phyloP scores from a whole-genome alignment of 768 basidiomycete genomes.

The Podaxis mareebaensis region DNA sequence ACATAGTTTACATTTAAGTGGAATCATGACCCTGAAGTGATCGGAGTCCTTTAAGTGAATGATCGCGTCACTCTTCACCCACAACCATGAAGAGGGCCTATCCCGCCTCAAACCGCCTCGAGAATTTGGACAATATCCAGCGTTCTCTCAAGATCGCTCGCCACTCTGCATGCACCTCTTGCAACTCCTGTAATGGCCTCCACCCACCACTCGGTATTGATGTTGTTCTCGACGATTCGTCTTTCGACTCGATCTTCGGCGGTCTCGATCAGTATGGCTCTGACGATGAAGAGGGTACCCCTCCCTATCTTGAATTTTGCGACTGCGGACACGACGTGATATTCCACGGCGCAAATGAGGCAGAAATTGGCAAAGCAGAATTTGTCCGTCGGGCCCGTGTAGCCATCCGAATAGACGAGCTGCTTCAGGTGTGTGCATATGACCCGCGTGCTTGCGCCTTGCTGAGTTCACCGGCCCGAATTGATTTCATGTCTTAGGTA shows the following conservation, averaged over 20 bases:
- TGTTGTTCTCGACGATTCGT: slow-evolving; percentile 57
- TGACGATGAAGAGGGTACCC: slow-evolving; percentile 66
- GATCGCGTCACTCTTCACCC: slow-evolving; percentile 17
- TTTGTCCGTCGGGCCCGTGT: slow-evolving; percentile 72
- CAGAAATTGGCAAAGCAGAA: slow-evolving; percentile 57
- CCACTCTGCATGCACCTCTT: slow-evolving; percentile 70
- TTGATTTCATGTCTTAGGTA: slow-evolving; percentile 13
- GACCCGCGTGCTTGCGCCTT: slow-evolving; percentile 17
- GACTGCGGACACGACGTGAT: slow-evolving; percentile 66
- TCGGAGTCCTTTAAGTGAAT: background rate
- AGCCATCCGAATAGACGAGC: slow-evolving; percentile 79
- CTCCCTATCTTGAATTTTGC: slow-evolving; percentile 61
- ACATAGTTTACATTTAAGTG: slow-evolving; percentile 15
- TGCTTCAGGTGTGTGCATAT: slow-evolving; percentile 63
- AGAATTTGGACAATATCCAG: slow-evolving; percentile 48
- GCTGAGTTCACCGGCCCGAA: background rate
- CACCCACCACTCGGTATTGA: slow-evolving; percentile 60
- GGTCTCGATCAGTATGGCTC: slow-evolving; percentile 68
- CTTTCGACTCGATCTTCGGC: slow-evolving; percentile 49
- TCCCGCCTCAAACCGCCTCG: slow-evolving; percentile 57
- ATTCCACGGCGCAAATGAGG: slow-evolving; percentile 68
- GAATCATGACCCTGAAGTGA: slow-evolving; percentile 4
- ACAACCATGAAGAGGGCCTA: slow-evolving; percentile 63
- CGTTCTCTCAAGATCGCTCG: slow-evolving; percentile 80
- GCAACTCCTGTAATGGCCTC: slow-evolving; percentile 68